A percentile compares a stretch with the other conserved stretches of the same genome.
Evolutionary conservation across 148 eudicot genomes (phyloP).

Genomic region (Hydrangea macrophylla): DNA sequence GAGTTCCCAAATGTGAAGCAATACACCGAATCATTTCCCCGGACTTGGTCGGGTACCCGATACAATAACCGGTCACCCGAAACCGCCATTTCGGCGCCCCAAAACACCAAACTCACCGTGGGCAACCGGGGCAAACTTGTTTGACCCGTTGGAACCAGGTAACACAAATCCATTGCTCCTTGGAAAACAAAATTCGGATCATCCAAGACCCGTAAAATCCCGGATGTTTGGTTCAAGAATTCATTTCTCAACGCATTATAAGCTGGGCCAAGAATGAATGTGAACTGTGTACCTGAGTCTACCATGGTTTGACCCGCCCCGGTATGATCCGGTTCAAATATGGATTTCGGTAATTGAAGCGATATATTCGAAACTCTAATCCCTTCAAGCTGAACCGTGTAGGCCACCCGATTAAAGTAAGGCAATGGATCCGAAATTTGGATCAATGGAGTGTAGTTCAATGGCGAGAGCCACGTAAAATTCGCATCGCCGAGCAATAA

Average conservation of each 20-base stretch:
- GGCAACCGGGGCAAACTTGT: conserved; percentile 31
- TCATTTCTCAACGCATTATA: conserved; percentile 53
- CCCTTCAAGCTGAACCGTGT: conserved; percentile 66
- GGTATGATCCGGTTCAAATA: conserved; percentile 66
- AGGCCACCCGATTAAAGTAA: conserved; percentile 58
- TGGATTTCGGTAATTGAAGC: conserved; percentile 47
- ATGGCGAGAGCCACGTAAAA: conserved; percentile 25
- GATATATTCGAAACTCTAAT: conserved; percentile 48
- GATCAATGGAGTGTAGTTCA: conserved; percentile 65
- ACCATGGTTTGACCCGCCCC: conserved; percentile 77
- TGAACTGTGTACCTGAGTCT: conserved; percentile 65
- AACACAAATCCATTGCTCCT: conserved; percentile 46
- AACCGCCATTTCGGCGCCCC: conserved; percentile 40
- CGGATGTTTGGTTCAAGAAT: conserved; percentile 36
- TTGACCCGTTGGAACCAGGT: conserved; percentile 23
- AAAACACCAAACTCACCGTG: conserved; percentile 31
- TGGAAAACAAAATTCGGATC: conserved; percentile 36
- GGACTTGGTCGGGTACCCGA: conserved; percentile 30
- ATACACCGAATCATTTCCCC: conserved; percentile 32
- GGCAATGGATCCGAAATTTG: conserved; percentile 58
- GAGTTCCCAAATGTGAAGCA: conserved; percentile 52
- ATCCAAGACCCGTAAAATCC: conserved; percentile 24
- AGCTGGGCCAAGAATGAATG: conserved; percentile 59
- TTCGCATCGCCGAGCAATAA: conserved; percentile 36
- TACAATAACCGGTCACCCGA: conserved; percentile 36